Percentiles rank a stretch among this genome's conserved stretches.
phyloP scores from a whole-genome alignment of 148 eudicot species.

The Silene latifolia region DNA sequence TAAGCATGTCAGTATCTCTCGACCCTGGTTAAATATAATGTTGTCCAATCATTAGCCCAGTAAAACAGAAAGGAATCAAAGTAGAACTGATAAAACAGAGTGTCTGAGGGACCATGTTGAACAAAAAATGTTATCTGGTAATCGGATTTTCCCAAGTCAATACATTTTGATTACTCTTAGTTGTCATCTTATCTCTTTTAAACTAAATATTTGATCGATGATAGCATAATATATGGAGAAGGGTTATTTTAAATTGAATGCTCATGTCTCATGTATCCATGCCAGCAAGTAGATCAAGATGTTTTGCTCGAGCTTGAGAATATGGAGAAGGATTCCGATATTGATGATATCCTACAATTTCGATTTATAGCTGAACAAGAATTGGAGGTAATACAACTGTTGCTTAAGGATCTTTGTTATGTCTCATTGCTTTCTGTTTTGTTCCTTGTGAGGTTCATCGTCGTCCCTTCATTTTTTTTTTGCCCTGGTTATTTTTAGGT shows the following conservation, averaged over 20 bases:
- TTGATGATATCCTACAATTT: constrained; percentile 80
- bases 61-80: neutral
- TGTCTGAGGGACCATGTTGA: neutral
- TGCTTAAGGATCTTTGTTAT: neutral
- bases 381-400: constrained; percentile 54
- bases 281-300: constrained; percentile 62
- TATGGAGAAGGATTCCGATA: constrained; percentile 79
- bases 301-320: constrained; percentile 62
- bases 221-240: neutral
- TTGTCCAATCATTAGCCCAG: neutral
- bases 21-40: neutral
- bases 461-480: neutral
- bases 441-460: neutral
- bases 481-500: constrained; percentile 40
- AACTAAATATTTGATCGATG: neutral
- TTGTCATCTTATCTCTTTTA: neutral
- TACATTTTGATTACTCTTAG: neutral
- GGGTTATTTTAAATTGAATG: neutral
- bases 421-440: constrained; percentile 6
- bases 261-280: constrained; percentile 7
- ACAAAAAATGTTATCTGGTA: neutral
- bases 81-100: neutral
- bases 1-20: neutral
- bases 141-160: neutral
- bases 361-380: constrained; percentile 78